A percentile compares a stretch with the other conserved stretches of the same genome.
Evolutionary conservation across 2,329 filamentous ascomycete genomes (phyloP).

Genomic region (Aspergillus hiratsukae): DNA sequence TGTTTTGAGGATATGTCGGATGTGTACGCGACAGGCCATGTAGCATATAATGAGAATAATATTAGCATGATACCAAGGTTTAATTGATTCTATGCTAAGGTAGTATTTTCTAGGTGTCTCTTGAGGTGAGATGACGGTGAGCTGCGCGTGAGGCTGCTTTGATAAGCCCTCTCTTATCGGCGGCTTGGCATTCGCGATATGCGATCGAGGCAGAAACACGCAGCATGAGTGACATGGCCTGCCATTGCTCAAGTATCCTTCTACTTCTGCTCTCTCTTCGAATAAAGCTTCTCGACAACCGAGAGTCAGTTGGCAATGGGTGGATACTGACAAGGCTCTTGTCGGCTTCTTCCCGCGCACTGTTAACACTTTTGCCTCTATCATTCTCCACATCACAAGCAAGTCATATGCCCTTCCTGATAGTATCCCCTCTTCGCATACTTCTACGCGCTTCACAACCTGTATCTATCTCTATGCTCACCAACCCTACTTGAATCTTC

Average conservation of each 20-base stretch:
- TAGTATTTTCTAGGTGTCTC: too few relatives aligned
- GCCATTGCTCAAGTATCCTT: not conserved
- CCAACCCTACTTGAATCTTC: not conserved
- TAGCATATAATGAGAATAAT: slow-evolving; percentile 25
- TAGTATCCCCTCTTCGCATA: not conserved
- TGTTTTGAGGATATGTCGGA: slow-evolving; percentile 2
- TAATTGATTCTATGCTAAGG: not conserved
- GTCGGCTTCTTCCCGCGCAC: not conserved
- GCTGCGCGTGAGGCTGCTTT: not conserved
- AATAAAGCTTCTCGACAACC: not conserved
- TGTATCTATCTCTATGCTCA: not conserved
- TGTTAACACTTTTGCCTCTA: not conserved
- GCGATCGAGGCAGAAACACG: not conserved
- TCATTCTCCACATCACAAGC: not conserved
- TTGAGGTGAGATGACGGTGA: not conserved
- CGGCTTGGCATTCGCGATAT: slow-evolving; percentile 9
- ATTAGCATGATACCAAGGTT: slow-evolving; percentile 25
- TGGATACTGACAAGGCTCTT: not conserved
- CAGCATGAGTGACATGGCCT: not conserved
- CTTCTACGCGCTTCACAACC: not conserved
- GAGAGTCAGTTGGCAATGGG: not conserved
- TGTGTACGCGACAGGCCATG: slow-evolving; percentile 16
- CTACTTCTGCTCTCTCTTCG: not conserved
- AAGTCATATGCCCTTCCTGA: not conserved
- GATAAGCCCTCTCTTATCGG: slow-evolving; percentile 25